A percentile compares a stretch with the other conserved stretches of the same genome.
Conservation (phyloP, 495 filamentous ascomycete species). For the Jackrogersella minutella region DNA sequence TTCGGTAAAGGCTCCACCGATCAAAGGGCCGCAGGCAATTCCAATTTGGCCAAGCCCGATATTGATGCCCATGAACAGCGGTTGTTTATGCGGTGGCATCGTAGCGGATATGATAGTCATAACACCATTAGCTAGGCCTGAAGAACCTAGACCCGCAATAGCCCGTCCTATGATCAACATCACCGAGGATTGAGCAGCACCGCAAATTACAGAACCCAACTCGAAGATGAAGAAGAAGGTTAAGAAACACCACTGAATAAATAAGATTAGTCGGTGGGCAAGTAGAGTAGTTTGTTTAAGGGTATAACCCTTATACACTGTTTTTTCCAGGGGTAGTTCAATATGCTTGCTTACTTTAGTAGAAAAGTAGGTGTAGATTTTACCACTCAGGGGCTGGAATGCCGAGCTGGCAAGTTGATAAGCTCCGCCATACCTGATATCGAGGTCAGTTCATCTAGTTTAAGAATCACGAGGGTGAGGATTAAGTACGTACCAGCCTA, state of each 20-base stretch:
- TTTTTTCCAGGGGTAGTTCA: neutral
- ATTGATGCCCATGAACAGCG: neutral
- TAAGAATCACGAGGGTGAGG: neutral
- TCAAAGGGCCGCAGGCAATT: neutral
- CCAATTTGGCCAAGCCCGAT: neutral
- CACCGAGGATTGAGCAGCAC: slow-evolving; percentile 52
- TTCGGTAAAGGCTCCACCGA: neutral
- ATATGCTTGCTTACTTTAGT: slow-evolving; percentile 35
- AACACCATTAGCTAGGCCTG: slow-evolving; percentile 57
- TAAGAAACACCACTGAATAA: slow-evolving; percentile 45
- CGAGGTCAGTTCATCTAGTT: neutral
- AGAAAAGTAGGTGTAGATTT: slow-evolving; percentile 53
- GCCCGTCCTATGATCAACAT: slow-evolving; percentile 60
- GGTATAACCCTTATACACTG: neutral
- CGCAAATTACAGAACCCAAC: slow-evolving; percentile 59
- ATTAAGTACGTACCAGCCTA: slow-evolving; percentile 60
- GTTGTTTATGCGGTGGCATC: slow-evolving; percentile 43
- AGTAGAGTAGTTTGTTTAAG: neutral
- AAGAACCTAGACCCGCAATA: slow-evolving; percentile 55
- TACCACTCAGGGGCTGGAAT: slow-evolving; percentile 54
- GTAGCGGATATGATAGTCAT: slow-evolving; percentile 55
- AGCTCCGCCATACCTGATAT: neutral
- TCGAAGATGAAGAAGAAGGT: slow-evolving; percentile 51
- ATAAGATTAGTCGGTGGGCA: too few species aligned
- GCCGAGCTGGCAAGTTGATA: slow-evolving; percentile 36